A percentile compares a stretch with the other conserved stretches of the same genome.
Conservation (phyloP, 495 filamentous ascomycete genomes). For the Hamigera avellanea region DNA sequence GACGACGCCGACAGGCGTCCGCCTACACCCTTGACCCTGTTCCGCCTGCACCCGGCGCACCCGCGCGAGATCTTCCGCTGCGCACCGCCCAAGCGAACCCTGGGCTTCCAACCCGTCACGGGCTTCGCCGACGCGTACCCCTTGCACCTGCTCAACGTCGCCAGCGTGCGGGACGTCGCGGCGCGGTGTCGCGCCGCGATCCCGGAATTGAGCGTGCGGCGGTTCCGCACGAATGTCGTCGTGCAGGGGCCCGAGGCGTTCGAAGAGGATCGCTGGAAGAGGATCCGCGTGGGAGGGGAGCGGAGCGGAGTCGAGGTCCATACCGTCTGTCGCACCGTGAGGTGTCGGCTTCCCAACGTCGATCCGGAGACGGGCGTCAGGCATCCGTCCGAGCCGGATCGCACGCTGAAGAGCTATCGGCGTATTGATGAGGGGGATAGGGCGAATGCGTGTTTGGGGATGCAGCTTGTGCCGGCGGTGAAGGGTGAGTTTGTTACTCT, state of each 20-base stretch:
- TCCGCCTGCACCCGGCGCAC: slow-evolving; percentile 52
- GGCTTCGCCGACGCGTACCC: slow-evolving; percentile 89
- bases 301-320: slow-evolving; percentile 28
- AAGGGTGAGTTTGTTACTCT: slow-evolving; percentile 15
- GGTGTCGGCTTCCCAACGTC: slow-evolving; percentile 79
- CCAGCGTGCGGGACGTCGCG: slow-evolving; percentile 56
- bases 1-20: slow-evolving; percentile 38
- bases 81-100: slow-evolving; percentile 54
- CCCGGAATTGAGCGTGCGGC: slow-evolving; percentile 49
- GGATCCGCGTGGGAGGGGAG: slow-evolving; percentile 38
- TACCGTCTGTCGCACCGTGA: slow-evolving; percentile 61
- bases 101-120: slow-evolving; percentile 66
- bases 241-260: slow-evolving; percentile 51
- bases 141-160: slow-evolving; percentile 66
- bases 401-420: slow-evolving; percentile 55
- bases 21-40: slow-evolving; percentile 58
- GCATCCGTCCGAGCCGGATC: slow-evolving; percentile 62
- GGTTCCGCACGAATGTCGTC: slow-evolving; percentile 82
- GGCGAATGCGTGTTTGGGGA: slow-evolving; percentile 64
- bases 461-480: slow-evolving; percentile 62
- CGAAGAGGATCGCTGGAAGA: slow-evolving; percentile 71
- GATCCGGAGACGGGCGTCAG: slow-evolving; percentile 60
- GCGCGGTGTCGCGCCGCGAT: slow-evolving; percentile 39
- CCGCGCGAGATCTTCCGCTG: slow-evolving; percentile 61
- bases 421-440: slow-evolving; percentile 63